These are phyloP conservation scores for Pulveroboletus ravenelii DNA, from an alignment of 768 basidiomycete genomes.

Conservation along the genomic window DNA sequence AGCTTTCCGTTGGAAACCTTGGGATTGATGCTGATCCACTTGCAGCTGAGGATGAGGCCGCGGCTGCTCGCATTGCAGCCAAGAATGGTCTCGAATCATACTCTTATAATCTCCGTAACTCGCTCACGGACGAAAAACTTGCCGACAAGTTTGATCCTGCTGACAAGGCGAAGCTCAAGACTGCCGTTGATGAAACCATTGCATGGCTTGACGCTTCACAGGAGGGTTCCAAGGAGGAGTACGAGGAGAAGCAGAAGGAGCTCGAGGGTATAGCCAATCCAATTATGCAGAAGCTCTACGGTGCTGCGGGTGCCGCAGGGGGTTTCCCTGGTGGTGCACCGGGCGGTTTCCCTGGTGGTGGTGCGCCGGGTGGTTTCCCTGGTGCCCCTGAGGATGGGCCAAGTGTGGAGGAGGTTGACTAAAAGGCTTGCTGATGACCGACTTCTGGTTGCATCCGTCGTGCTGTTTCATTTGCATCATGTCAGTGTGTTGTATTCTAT, in stretches of 20 bases:
- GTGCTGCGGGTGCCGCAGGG: constrained; percentile 44
- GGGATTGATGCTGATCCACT: constrained; percentile 10
- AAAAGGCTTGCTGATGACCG: constrained; percentile 26
- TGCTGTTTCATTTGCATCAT: constrained; percentile 27
- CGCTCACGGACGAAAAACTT: constrained; percentile 79
- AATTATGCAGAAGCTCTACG: constrained; percentile 71
- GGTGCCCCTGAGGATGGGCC: constrained; percentile 77
- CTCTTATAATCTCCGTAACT: constrained; percentile 92
- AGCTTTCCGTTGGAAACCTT: constrained; percentile 15
- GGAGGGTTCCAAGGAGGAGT: constrained; percentile 92
- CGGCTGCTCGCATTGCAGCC: constrained; percentile 72
- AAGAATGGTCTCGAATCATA: constrained; percentile 96
- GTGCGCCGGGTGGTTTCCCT: constrained; percentile 68
- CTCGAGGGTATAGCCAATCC: constrained; percentile 79
- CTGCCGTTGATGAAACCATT: constrained; percentile 78
- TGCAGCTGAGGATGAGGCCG: constrained; percentile 79
- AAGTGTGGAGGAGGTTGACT: constrained; percentile 88
- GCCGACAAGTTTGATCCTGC: constrained; percentile 80
- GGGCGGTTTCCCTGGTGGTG: constrained; percentile 51
- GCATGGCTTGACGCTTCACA: constrained; percentile 82
- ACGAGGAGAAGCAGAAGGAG: constrained; percentile 90
- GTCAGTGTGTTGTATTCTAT: constrained; percentile 29
- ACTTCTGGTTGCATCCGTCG: constrained; percentile 20
- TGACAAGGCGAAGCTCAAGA: constrained; percentile 82
- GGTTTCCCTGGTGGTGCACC: constrained; percentile 58